Conservation (phyloP, 257 asterid species). For the Linderniella brevidens region DNA sequence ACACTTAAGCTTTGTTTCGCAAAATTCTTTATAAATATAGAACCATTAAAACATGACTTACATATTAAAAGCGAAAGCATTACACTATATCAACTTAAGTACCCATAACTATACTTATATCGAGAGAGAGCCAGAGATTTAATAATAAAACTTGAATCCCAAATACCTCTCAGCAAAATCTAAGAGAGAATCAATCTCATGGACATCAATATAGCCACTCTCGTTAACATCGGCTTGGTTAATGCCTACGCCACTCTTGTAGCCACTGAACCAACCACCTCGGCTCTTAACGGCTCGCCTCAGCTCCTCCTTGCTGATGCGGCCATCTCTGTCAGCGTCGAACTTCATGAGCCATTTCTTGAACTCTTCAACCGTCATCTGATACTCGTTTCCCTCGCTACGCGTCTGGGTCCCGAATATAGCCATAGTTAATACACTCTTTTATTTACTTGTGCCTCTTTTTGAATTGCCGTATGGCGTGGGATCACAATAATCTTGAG, state of each 20-base stretch:
- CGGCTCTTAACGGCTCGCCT: slow-evolving; percentile 19
- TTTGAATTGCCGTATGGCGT: too few relatives aligned
- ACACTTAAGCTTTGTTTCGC: too few relatives aligned
- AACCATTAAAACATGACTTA: too few relatives aligned
- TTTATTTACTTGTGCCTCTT: too few relatives aligned
- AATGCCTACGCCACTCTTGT: slow-evolving; percentile 17
- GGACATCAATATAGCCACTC: slow-evolving; percentile 16
- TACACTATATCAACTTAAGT: too few relatives aligned
- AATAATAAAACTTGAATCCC: slow-evolving; percentile 14
- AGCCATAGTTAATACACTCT: too few relatives aligned
- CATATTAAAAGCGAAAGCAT: too few relatives aligned
- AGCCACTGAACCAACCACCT: slow-evolving; percentile 16
- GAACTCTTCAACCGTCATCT: slow-evolving; percentile 22
- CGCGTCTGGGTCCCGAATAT: too few relatives aligned
- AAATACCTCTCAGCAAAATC: slow-evolving; percentile 16
- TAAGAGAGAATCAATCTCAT: slow-evolving; percentile 18
- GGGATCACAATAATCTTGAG: too few relatives aligned
- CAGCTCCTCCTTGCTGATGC: slow-evolving; percentile 16
- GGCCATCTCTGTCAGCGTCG: slow-evolving; percentile 17
- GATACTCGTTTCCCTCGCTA: not conserved
- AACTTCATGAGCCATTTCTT: slow-evolving; percentile 24
- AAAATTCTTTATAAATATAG: too few relatives aligned
- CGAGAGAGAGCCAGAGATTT: not conserved
- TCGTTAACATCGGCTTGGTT: slow-evolving; percentile 13
- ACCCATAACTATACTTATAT: too few relatives aligned